Base-by-base conservation (phyloP, 2,329 filamentous ascomycete genomes). In the Coleophoma eucalyptorum region DNA sequence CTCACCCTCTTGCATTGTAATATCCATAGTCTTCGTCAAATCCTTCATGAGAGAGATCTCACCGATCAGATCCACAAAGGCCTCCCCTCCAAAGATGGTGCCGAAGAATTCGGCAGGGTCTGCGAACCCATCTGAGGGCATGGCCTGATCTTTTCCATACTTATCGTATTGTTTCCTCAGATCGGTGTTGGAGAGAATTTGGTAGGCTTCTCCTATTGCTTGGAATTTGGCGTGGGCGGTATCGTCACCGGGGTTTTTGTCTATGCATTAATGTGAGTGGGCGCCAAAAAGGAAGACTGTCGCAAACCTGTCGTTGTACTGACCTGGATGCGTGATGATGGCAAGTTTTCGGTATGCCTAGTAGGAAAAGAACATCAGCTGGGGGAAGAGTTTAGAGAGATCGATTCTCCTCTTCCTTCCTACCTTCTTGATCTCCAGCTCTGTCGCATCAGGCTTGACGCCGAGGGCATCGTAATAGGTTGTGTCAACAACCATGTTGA, bases 1-100 rank as follows among this genome's bases (percentile, higher is more conserved):
- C 62, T 90, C 89, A 68, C 84, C 81, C 54, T 85, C 84, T 50
- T 89, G 79, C 84, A 91, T 93, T 18, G 90, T 92, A 59, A 99
- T 97, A 64, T 99, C 94, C 93, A 99, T 97, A 42, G 92, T 96
- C 64, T 91, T 90, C 16, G 93, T 97, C 49, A 99, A 79, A 65
- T 99, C 94, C 75, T 97, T 97, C 89, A 99, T 97, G 51, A 99
- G 83, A 46, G 90, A 94, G 61, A 99, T 96, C 78, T 99, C 94
- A 59, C 94, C 94, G 65, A 99, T 97, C 78, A 94, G 90, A 75
- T 99, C 93, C 54, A 87, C 78, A 65, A 99, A 99, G 12, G 93
- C 91, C 62, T 97, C 93, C 54, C 94, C 94, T 61, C 94, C 94
- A 66, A 99, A 99, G 62, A 99, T 99, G 77, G 92, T 95, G 64